Evolutionary conservation across 176 grass and related monocot genomes (phyloP), one percentile per base, ranked within the genome.

Genomic region (Cenchrus fungigraminus): DNA sequence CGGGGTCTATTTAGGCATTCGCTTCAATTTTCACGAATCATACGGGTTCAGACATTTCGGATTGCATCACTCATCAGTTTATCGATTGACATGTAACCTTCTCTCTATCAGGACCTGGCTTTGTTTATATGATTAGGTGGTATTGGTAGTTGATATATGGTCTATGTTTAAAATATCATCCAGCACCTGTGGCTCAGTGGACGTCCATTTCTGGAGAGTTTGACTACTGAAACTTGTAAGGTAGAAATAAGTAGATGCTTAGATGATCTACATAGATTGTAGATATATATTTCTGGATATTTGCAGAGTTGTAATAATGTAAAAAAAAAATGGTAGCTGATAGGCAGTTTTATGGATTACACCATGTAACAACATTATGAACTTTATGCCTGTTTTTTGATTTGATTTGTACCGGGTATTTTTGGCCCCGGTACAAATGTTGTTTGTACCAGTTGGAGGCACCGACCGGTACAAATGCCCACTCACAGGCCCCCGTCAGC

Each of bases 51-150:
- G 8, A 20, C 55, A 57, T 57, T 57, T 57, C 55, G 2, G 55
- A 57, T 57, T 57, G 55, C 55, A 59, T 80, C n/a, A 54, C 16
- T 86, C 51, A 51, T 89, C 34, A 46, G 62, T 51, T 55, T 54
- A 76, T 78, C 13, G 0, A 34, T 77, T 31, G 2, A 9, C 12
- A 47, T 29, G 10, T 56, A 65, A 80, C 62, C 16, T 75, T 74
- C 52, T 87, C 31, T 71, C 17, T 44, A 11, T 84, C 61, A 0
- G 49, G 37, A 40, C 37, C 37, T 40, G 37, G 37, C 37, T 40
- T 40, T 40, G 37, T 40, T 40, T 40, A 40, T 40, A 40, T 0
- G 13, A 28, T n/a, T 29, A 78, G 13, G 12, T 29, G 13, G 44
- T 65, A 31, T 63, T 79, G 43, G 13, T 87, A 62, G 74, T 83